These are phyloP conservation scores for Fusarium cicatricum DNA, from an alignment of 2,329 filamentous ascomycete genomes.

Conservation along the genomic window DNA sequence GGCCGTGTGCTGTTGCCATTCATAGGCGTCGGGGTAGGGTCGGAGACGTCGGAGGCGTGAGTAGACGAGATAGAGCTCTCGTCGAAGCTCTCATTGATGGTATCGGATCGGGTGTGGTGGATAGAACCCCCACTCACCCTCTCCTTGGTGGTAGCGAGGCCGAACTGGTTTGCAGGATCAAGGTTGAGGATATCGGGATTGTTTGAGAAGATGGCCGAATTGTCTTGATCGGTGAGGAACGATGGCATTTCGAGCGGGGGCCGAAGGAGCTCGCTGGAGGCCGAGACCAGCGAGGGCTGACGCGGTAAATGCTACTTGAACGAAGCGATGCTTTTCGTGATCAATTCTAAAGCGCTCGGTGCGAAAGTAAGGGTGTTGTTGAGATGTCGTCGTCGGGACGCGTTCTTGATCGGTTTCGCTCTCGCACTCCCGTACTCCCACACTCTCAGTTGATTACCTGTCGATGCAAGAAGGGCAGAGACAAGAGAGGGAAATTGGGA, in stretches of 20 bases:
- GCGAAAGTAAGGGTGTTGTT: conserved; percentile 13
- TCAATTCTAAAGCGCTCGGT: conserved; percentile 25
- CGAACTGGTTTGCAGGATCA: conserved; percentile 51
- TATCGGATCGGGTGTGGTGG: conserved; percentile 54
- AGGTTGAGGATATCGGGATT: conserved; percentile 56
- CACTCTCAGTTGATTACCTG: conserved; percentile 32
- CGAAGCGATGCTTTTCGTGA: conserved; percentile 36
- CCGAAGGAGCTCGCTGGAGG: conserved; percentile 34
- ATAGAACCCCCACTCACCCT: conserved; percentile 48
- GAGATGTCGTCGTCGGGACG: conserved; percentile 17
- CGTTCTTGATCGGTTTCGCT: conserved; percentile 14
- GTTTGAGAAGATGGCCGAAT: conserved; percentile 52
- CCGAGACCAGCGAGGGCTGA: conserved; percentile 37
- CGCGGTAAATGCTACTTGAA: conserved; percentile 35
- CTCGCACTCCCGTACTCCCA: conserved; percentile 6
- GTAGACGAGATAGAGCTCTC: conserved; percentile 63
- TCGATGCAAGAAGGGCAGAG: conserved; percentile 33
- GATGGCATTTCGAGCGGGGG: conserved; percentile 60
- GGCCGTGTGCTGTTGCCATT: conserved; percentile 54
- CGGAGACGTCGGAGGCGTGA: conserved; percentile 61
- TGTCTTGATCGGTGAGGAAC: conserved; percentile 59
- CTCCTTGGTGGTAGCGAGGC: conserved; percentile 45
- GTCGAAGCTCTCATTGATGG: conserved; percentile 62
- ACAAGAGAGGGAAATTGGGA: conserved; percentile 40
- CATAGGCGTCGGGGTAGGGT: conserved; percentile 52